Base-by-base conservation (phyloP, 2,329 filamentous ascomycete genomes). In the Phaeosphaeriaceae sp. region DNA sequence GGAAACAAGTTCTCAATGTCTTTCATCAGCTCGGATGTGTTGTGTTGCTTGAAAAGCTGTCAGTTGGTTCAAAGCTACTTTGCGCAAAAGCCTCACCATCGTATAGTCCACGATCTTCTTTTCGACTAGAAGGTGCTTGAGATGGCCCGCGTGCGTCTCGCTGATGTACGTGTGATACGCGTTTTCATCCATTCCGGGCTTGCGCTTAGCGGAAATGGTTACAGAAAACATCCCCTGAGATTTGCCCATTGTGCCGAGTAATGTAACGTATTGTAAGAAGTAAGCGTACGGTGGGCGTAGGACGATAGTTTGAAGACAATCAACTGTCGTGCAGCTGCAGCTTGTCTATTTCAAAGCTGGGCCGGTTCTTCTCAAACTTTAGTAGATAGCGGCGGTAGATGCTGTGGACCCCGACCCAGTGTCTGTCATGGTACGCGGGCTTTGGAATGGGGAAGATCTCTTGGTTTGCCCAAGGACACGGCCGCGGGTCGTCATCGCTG, bases 161-260 rank as follows among this genome's bases (percentile, higher is more conserved):
- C 45, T 49, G 46, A 52, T 52, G 39, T 52, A 52, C 16, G 44
- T 33, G 39, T 52, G 49, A 26, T 52, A 52, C 3, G 3, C 38
- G 4, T 52, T 46, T 28, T 52, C 39, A 39, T 33, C 21, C 49
- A 52, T 52, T 4, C 33, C 46, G 6, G 37, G 28, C 18, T 45
- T 49, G 11, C 39, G 21, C 17, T 52, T 44, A 13, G 16, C 49
- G 46, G 23, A 52, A 30, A 52, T 52, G 15, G 45, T 49, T 3
- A 52, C 32, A 5, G 38, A 16, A 37, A 49, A 50, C 9, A 46
- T 2, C 9, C 20, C 18, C 34, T 46, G 43, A 6, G 35, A 37
- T 20, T 12, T 21, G 3, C 16, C 18, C 35, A 20, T 37, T 5
- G 12, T 20, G 35, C 23, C 13, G 33, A 35, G 17, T 2, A 8